Base-by-base conservation (phyloP, 2,329 filamentous ascomycete species). In the Penicillium crustosum region DNA sequence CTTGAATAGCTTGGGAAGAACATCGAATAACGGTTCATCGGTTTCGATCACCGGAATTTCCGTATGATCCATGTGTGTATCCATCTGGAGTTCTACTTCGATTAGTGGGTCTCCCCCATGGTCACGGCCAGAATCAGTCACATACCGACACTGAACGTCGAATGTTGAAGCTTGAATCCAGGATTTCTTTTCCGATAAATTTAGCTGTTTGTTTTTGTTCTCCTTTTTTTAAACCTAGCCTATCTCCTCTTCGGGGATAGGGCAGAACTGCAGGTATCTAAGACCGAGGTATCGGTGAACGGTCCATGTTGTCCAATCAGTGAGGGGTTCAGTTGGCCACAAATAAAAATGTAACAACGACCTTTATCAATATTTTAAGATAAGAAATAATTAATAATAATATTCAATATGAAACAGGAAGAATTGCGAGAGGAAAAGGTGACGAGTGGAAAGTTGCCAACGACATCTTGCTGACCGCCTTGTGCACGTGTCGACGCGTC, bases 1-100 rank as follows among this genome's bases (percentile, higher is more conserved):
- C 76, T 69, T 67, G 31, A 71, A 73, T 36, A 80, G 54, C 55
- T 79, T 78, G 33, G 70, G 67, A 45, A 78, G 70, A 13, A 79
- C 68, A 35, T 74, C 70, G 25, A 69, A 66, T 13, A 80, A 68
- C 8, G 69, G 57, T 51, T 79, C 76, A 41, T 74, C 62, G n/a
- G 72, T 71, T 27, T 75, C 73, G 49, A 79, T 77, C 35, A 70
- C 67, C 3, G 77, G 77, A 35, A 77, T 66, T 61, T 76, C 73
- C 10, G 57, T 36, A 42, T 61, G 49, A 29, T 66, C 63, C 59
- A 62, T 66, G 4, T 54, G 43, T 31, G 43, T 38, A 33, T 63
- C 59, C 55, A 58, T 59, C 21, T 21, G 33, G 8, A 27, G 19
- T 42, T 17, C 33, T 6, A 33, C 31, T 44, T 31, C 33, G 27